Evolutionary conservation across 345 rosid genomes (phyloP).

Genomic region (Gossypium ekmanianum): DNA sequence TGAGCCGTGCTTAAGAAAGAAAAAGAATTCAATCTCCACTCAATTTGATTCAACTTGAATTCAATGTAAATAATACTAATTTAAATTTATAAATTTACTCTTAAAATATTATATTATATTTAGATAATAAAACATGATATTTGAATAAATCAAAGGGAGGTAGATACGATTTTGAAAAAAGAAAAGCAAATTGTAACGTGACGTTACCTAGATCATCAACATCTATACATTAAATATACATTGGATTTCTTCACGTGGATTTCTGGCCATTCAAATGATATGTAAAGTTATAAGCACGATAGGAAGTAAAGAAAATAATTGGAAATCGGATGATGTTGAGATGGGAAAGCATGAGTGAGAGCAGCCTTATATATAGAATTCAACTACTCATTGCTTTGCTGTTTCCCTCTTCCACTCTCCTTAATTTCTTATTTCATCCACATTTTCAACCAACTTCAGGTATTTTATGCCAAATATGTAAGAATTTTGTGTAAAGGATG

Average conservation of each 20-base stretch:
- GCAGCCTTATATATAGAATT: not conserved
- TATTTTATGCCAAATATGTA: not conserved
- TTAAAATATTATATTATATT: no score
- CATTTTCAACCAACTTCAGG: constrained; percentile 14
- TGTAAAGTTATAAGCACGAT: not conserved
- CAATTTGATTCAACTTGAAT: no score
- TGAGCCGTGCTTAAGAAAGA: no score
- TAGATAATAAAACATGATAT: no score
- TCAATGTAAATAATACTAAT: no score
- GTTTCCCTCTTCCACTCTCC: constrained; percentile 27
- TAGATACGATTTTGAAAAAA: no score
- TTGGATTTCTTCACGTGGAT: not conserved
- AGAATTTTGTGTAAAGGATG: not conserved
- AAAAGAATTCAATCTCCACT: no score
- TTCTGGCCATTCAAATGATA: not conserved
- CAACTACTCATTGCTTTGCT: constrained; percentile 21
- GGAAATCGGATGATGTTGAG: not conserved
- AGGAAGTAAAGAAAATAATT: not conserved
- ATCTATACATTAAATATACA: no score
- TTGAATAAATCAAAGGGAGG: no score
- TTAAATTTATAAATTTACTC: no score
- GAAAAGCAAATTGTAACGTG: no score
- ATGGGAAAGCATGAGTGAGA: not conserved
- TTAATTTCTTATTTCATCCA: not conserved
- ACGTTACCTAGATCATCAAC: no score